Conservation (phyloP, 1,139 yeast species). For the Yamadazyma kanchanaburiensis region DNA sequence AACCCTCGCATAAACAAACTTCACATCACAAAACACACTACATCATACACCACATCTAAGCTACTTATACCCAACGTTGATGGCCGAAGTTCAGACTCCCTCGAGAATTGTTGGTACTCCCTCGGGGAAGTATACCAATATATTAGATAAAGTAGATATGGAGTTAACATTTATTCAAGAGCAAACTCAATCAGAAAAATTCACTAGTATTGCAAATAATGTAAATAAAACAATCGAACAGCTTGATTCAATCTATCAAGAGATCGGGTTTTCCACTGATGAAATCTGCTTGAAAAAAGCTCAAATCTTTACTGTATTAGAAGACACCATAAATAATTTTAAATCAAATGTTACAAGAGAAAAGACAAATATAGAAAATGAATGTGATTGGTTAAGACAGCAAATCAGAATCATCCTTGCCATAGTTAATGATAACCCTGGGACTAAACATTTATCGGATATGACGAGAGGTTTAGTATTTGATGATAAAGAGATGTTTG, state of each 20-base stretch:
- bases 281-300: slow-evolving; percentile 35
- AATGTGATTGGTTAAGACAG: slow-evolving; percentile 48
- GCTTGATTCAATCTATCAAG: slow-evolving; percentile 28
- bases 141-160: slow-evolving; percentile 5
- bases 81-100: slow-evolving; percentile 9
- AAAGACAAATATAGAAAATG: slow-evolving; percentile 36
- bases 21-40: no score
- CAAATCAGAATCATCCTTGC: slow-evolving; percentile 40
- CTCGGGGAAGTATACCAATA: slow-evolving; percentile 2
- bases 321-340: slow-evolving; percentile 36
- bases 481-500: slow-evolving; percentile 22
- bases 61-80: slow-evolving; percentile 1
- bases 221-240: slow-evolving; percentile 35
- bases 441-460: slow-evolving; percentile 22
- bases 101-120: slow-evolving; percentile 9
- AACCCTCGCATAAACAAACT: no score
- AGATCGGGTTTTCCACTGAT: slow-evolving; percentile 35
- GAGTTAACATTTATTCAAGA: slow-evolving; percentile 4
- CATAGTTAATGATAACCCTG: slow-evolving; percentile 36
- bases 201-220: slow-evolving; percentile 24
- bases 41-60: no score
- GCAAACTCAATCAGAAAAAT: slow-evolving; percentile 10
- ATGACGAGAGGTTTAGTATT: slow-evolving; percentile 34
- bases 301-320: slow-evolving; percentile 39
- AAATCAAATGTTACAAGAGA: slow-evolving; percentile 33